phyloP scores from a whole-genome alignment of 1,139 yeast genomes.

The Wickerhamiella pararugosa region DNA sequence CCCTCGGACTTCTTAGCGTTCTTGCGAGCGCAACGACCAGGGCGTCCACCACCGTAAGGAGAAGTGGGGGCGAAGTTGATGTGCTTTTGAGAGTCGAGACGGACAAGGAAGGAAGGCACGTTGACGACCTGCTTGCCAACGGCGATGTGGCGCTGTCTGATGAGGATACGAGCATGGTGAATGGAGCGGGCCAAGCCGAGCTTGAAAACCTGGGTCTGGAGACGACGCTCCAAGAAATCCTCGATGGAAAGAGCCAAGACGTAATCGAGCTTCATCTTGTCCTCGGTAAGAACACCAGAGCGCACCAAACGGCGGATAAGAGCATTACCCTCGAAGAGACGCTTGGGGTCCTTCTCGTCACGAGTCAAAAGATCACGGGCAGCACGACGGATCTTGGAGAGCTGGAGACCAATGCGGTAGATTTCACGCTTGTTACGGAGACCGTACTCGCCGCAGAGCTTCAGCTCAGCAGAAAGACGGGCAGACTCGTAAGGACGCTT shows the following conservation, averaged over 20 bases:
- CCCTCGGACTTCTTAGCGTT: slow-evolving; percentile 57
- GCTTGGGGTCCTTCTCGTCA: slow-evolving; percentile 99
- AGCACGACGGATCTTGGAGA: slow-evolving; percentile 99
- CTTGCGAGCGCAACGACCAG: slow-evolving; percentile 99
- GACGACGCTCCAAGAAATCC: slow-evolving; percentile 99
- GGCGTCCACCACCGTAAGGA: slow-evolving; percentile 99
- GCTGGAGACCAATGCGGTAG: slow-evolving; percentile 97
- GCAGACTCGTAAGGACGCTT: slow-evolving; percentile 98
- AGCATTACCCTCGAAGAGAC: slow-evolving; percentile 99
- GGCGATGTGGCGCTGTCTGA: slow-evolving; percentile 98
- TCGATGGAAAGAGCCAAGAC: slow-evolving; percentile 95
- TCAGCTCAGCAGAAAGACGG: slow-evolving; percentile 98
- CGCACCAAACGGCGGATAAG: slow-evolving; percentile 92
- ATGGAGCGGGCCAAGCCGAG: slow-evolving; percentile 98
- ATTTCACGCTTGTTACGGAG: slow-evolving; percentile 99
- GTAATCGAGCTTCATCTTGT: slow-evolving; percentile 99
- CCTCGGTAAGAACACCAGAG: slow-evolving; percentile 98
- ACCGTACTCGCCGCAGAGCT: slow-evolving; percentile 99
- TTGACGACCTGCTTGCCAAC: slow-evolving; percentile 99
- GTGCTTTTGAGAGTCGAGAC: slow-evolving; percentile 99
- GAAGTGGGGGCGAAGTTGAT: slow-evolving; percentile 98
- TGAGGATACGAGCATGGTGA: slow-evolving; percentile 99
- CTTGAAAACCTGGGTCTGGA: slow-evolving; percentile 99
- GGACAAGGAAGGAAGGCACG: slow-evolving; percentile 98
- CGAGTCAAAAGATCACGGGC: slow-evolving; percentile 99